Evolutionary conservation across 495 filamentous ascomycete species (phyloP).

Genomic region (Penicillium antarcticum): DNA sequence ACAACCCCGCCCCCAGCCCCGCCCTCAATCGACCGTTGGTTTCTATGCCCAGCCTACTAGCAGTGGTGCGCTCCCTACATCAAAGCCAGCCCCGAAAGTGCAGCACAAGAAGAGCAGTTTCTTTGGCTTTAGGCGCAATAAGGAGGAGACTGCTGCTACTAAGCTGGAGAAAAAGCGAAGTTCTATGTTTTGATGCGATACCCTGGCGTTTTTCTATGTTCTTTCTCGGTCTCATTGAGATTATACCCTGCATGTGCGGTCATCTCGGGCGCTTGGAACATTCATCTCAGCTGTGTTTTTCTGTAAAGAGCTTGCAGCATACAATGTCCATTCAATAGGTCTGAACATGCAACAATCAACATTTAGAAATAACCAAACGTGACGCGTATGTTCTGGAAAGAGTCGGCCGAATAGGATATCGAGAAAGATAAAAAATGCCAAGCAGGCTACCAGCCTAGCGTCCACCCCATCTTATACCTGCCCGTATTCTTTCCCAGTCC

Average conservation of each 20-base stretch:
- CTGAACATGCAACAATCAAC: too few species aligned
- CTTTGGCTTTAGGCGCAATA: conserved; percentile 40
- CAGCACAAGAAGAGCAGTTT: conserved; percentile 49
- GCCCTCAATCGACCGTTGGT: conserved; percentile 18
- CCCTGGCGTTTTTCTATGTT: conserved; percentile 7
- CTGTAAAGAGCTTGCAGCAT: too few species aligned
- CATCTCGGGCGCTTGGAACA: background rate
- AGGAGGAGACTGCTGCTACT: conserved; percentile 26
- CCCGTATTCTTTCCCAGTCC: too few species aligned
- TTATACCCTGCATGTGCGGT: background rate
- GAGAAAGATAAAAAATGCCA: too few species aligned
- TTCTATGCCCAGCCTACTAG: conserved; percentile 15
- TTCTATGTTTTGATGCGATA: conserved; percentile 47
- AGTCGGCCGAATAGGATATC: too few species aligned
- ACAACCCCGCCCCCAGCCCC: conserved; percentile 6
- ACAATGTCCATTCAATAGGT: too few species aligned
- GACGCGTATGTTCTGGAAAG: too few species aligned
- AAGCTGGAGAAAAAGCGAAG: conserved; percentile 51
- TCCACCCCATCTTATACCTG: too few species aligned
- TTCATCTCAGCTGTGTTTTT: background rate
- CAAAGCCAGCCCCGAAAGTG: conserved; percentile 11
- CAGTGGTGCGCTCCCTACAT: conserved; percentile 15
- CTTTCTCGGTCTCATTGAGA: background rate
- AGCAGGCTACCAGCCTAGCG: too few species aligned
- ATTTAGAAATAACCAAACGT: too few species aligned